Conservation (phyloP, 768 basidiomycete genomes). For the Pholiota microspora region DNA sequence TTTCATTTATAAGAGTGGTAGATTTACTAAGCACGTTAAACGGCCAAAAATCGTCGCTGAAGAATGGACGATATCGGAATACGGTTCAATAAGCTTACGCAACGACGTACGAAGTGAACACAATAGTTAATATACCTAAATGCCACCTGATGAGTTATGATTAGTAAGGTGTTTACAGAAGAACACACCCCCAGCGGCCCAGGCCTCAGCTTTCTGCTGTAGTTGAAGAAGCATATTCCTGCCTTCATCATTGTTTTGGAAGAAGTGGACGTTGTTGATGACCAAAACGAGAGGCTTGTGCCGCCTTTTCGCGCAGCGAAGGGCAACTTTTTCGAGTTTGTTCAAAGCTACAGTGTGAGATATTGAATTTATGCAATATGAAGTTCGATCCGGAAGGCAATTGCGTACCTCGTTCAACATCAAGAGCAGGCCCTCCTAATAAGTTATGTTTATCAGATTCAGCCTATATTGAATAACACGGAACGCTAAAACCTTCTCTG, state of each 20-base stretch:
- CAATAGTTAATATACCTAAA: conserved; percentile 71
- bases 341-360: conserved; percentile 52
- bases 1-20: conserved; percentile 10
- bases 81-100: not conserved
- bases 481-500: too few species aligned
- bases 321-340: conserved; percentile 84
- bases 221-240: conserved; percentile 79
- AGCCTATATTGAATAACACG: too few species aligned
- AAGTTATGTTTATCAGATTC: too few species aligned
- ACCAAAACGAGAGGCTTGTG: conserved; percentile 76
- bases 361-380: not conserved
- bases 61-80: not conserved
- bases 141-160: not conserved
- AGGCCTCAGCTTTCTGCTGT: conserved; percentile 82
- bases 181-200: conserved; percentile 75
- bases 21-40: conserved; percentile 62
- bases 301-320: conserved; percentile 52
- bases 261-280: conserved; percentile 76
- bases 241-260: conserved; percentile 77
- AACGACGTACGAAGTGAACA: conserved; percentile 65
- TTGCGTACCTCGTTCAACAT: conserved; percentile 70
- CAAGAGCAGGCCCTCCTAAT: conserved; percentile 74
- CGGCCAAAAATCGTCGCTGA: conserved; percentile 84
- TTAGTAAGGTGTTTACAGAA: conserved; percentile 2
- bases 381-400: not conserved